These are phyloP conservation scores for Phytophthora europaea DNA, from an alignment of 352 stramenopile genomes.

Conservation along the genomic window DNA sequence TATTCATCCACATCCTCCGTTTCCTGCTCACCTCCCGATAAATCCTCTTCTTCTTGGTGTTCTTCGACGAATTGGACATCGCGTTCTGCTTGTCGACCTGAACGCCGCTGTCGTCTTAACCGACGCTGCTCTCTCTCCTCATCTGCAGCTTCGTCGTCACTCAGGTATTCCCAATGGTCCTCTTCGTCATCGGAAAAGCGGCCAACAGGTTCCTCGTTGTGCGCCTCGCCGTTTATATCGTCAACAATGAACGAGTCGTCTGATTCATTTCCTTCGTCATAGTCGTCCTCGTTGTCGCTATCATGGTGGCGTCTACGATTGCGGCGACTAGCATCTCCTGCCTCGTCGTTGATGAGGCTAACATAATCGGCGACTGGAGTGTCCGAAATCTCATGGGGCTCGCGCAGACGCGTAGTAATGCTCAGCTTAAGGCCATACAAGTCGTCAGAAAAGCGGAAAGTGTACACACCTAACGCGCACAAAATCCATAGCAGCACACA, in stretches of 20 bases:
- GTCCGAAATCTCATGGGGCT: constrained; percentile 56
- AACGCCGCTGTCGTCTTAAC: constrained; percentile 25
- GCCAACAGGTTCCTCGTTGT: constrained; percentile 28
- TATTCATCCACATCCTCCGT: constrained; percentile 26
- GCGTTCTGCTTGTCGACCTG: constrained; percentile 22
- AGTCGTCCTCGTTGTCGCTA: constrained; percentile 56
- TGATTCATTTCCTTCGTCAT: constrained; percentile 54
- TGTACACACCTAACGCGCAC: constrained; percentile 63
- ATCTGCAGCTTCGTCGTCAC: constrained; percentile 51
- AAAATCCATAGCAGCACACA: neutral
- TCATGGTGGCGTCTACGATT: constrained; percentile 35
- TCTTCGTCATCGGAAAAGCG: constrained; percentile 51
- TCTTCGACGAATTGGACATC: constrained; percentile 39
- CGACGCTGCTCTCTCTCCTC: constrained; percentile 36
- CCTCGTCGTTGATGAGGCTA: constrained; percentile 48
- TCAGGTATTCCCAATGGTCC: constrained; percentile 30
- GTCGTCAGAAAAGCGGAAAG: constrained; percentile 74
- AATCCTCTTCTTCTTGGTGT: constrained; percentile 26
- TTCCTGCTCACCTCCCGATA: constrained; percentile 25
- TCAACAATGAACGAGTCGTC: constrained; percentile 84
- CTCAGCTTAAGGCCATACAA: constrained; percentile 67
- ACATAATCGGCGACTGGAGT: constrained; percentile 42
- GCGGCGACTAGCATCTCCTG: constrained; percentile 33
- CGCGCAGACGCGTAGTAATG: constrained; percentile 60
- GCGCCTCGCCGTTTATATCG: constrained; percentile 42